Evolutionary conservation across 345 rosid species (phyloP), one percentile per base, ranked within the genome.

Genomic region (Rubroshorea leprosula): DNA sequence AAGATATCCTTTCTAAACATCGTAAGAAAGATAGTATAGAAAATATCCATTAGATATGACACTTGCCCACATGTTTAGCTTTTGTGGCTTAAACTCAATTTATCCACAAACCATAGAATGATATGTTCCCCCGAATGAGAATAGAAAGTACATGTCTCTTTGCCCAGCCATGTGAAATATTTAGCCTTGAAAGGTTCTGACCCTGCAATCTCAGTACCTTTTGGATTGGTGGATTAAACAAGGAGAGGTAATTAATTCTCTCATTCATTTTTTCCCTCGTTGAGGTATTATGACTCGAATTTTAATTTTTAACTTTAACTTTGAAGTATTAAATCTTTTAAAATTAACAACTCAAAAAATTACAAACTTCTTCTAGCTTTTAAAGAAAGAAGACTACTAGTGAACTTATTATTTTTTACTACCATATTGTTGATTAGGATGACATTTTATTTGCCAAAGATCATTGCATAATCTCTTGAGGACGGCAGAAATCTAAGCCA

Each of bases 1-100:
- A 62, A 57, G 61, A 57, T 65, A 58, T 62, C 47, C 61, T 24
- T 64, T 64, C 60, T 31, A 15, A 50, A 29, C 18, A 57, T 7
- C 10, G 15, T 17, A 21, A 5, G 10, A 24, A 0, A 7, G 14
- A 35, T 3, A 13, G 41, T 3, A 13, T 2, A 13, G 1, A 13
- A 35, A 24, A 11, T 26, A 46, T 17, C 31, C 39, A 47, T 29
- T n/a, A 26, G 27, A 23, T 14, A 21, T 55, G 54, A 54, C 57
- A 51, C 41, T 27, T 54, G 58, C 55, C 48, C 53, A 20, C 64
- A n/a, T 39, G 60, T 19, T 48, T 51, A 35, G n/a, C 38, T 47
- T 18, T 49, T 60, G 24, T 26, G 25, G 29, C 20, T 44, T n/a
- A 16, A 8, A n/a, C n/a, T 11, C 31, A 21, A 54, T 31, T 67